Percentiles rank a stretch among this genome's conserved stretches.
Evolutionary conservation across 805 yeast genomes (phyloP).

Genomic region (Schwanniomyces sp.): DNA sequence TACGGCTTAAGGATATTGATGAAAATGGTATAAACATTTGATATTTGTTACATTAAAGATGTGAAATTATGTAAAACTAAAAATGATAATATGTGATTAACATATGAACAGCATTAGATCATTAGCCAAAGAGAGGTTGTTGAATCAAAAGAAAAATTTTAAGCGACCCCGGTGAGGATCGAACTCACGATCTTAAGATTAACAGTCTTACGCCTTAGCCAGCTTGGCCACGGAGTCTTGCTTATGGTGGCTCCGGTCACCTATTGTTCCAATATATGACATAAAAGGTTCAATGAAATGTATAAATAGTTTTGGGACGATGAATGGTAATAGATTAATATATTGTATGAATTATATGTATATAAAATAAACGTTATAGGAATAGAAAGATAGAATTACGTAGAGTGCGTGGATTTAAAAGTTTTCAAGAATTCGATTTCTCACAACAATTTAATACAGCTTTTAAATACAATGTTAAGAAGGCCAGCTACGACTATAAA

Average conservation of each 20-base stretch:
- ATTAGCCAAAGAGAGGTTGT: neutral
- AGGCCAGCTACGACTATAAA: slow-evolving; percentile 69
- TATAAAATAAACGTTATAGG: neutral
- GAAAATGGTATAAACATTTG: neutral
- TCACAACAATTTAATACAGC: no score
- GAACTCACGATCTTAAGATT: slow-evolving; percentile 14
- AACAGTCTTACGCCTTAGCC: slow-evolving; percentile 15
- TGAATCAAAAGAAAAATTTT: neutral
- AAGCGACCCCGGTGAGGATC: slow-evolving; percentile 13
- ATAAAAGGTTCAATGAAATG: neutral
- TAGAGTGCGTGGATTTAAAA: neutral
- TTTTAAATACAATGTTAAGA: slow-evolving; percentile 51
- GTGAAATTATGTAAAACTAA: no score
- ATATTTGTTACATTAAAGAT: neutral
- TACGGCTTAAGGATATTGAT: slow-evolving; percentile 30
- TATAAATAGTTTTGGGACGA: neutral
- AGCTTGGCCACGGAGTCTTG: slow-evolving; percentile 13
- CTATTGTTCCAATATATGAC: neutral
- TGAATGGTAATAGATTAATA: neutral
- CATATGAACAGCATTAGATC: no score
- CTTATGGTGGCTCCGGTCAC: neutral
- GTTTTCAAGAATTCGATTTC: no score
- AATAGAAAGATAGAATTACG: neutral
- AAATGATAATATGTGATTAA: no score
- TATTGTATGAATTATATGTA: neutral